Evolutionary conservation across 164 flowering plant genomes (phyloP).

Genomic region (Houttuynia cordata): DNA sequence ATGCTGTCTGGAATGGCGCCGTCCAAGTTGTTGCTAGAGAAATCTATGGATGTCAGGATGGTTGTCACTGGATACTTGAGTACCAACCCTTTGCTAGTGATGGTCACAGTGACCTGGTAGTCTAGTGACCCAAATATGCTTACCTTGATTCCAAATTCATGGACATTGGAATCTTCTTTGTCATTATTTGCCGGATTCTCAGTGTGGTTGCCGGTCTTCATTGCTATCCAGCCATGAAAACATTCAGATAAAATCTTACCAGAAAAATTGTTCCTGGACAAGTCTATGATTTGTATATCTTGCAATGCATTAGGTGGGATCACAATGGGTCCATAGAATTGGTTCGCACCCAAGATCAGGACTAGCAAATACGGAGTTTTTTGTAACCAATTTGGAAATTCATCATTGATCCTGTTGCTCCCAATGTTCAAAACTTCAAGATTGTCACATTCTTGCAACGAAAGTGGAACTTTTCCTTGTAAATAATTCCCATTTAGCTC

Average conservation of each 20-base stretch:
- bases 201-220: neutral
- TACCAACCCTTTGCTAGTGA: neutral
- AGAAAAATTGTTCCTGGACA: conserved; percentile 32
- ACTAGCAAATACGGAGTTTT: conserved; percentile 28
- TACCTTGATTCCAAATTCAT: neutral
- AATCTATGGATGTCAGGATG: conserved; percentile 2
- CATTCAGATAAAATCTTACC: conserved; percentile 17
- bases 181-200: neutral
- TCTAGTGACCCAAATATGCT: neutral
- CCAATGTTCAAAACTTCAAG: conserved; percentile 53
- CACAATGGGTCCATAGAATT: conserved; percentile 26
- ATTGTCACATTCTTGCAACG: conserved; percentile 35
- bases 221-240: conserved; percentile 24
- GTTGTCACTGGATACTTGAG: neutral
- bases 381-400: conserved; percentile 38
- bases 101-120: neutral
- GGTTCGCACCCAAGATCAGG: conserved; percentile 44
- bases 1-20: conserved; percentile 2
- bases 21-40: conserved; percentile 4
- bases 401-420: conserved; percentile 30
- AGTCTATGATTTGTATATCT: conserved; percentile 43
- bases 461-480: conserved; percentile 32
- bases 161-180: no score
- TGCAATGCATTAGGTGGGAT: conserved; percentile 10
- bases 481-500: conserved; percentile 36